phyloP scores from a whole-genome alignment of 805 yeast genomes.

The Yueomyces sinensis region DNA sequence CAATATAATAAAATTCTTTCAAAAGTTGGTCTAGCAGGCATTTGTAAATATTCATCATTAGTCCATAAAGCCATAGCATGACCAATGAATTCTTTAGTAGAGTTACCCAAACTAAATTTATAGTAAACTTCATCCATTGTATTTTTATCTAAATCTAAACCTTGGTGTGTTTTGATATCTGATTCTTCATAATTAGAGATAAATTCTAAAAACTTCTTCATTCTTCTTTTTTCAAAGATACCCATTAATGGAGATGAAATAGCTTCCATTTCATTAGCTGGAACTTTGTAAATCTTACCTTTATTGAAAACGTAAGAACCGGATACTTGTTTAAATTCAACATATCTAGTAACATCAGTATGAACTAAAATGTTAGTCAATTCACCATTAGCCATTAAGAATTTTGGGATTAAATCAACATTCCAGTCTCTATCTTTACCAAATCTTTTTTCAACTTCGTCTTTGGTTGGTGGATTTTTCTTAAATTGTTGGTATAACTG shows the following conservation, averaged over 20 bases:
- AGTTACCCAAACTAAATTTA: slow-evolving; percentile 81
- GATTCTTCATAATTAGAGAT: slow-evolving; percentile 74
- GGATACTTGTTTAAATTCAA: slow-evolving; percentile 92
- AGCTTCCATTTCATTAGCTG: slow-evolving; percentile 85
- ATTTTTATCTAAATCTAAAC: slow-evolving; percentile 69
- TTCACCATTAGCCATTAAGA: slow-evolving; percentile 95
- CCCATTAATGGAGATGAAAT: slow-evolving; percentile 88
- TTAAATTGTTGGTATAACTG: slow-evolving; percentile 75
- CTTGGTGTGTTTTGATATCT: slow-evolving; percentile 69
- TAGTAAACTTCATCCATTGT: slow-evolving; percentile 86
- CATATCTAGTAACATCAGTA: slow-evolving; percentile 89
- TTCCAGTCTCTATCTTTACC: slow-evolving; percentile 98
- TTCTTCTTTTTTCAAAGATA: slow-evolving; percentile 86
- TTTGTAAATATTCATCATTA: slow-evolving; percentile 74
- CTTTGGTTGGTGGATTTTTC: slow-evolving; percentile 57
- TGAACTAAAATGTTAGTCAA: slow-evolving; percentile 89
- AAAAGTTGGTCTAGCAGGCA: slow-evolving; percentile 85
- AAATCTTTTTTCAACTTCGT: slow-evolving; percentile 48
- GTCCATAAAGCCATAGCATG: slow-evolving; percentile 98
- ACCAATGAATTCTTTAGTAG: slow-evolving; percentile 92
- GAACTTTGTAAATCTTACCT: slow-evolving; percentile 89
- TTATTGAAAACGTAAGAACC: slow-evolving; percentile 85
- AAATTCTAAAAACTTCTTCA: slow-evolving; percentile 84
- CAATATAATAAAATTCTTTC: slow-evolving; percentile 78
- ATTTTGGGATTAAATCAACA: slow-evolving; percentile 92